Base-by-base conservation (phyloP, 73 alveolate genomes). In the Durusdinium trenchii region DNA sequence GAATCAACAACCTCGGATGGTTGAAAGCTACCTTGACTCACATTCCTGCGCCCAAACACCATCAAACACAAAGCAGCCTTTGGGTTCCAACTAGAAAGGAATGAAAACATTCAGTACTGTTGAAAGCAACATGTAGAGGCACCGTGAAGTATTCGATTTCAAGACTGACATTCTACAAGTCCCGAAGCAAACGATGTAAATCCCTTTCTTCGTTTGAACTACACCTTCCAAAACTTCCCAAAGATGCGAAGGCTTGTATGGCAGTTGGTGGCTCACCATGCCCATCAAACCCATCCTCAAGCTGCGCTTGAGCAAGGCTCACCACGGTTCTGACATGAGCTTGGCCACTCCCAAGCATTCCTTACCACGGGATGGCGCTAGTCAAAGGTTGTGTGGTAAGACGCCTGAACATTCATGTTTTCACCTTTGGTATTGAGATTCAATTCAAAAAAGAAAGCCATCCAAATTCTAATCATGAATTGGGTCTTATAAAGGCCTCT, bases 261-360 rank as follows among this genome's bases (percentile, higher is more conserved):
- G 75, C 73, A 23, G 5, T n/a, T 18, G 73, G 93, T 43, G 12
- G 75, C 12, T 52, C 42, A 7, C 93, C 93, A n/a, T n/a, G n/a
- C n/a, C n/a, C n/a, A n/a, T n/a, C n/a, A n/a, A n/a, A n/a, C 69
- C 69, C 69, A 32, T 83, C 93, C 36, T 12, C 64, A 6, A 48
- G 30, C 54, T 83, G 93, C 23, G 93, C 93, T 38, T 38, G 93
- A 20, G 93, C 93, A 26, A 83, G 12, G 6, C 30, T 20, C 32
- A 40, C 75, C n/a, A 83, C 14, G 14, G 93, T 83, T 30, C 61
- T 42, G 46, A 83, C 36, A 30, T 83, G 71, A 73, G 73, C 42
- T 38, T 83, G 46, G 71, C 93, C 93, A 47, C 47, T 18, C 4
- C 93, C 93, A 23, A 83, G 32, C 93, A 83, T 26, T 10, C 93